Conservation (phyloP, 1,284 basidiomycete species). For the Rugosomyces carneus region DNA sequence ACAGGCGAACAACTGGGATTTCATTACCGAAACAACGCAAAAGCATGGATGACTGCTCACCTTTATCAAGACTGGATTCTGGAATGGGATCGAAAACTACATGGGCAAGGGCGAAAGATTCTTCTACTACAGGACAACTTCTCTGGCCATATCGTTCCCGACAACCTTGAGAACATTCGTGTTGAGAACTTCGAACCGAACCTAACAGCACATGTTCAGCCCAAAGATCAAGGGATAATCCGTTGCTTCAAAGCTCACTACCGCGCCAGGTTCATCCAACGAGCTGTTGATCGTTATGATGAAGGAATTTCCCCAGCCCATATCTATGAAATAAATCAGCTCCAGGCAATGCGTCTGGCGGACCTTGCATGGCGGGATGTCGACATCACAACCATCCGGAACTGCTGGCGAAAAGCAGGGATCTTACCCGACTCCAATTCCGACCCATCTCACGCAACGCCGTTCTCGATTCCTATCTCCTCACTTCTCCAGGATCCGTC, state of each 20-base stretch:
- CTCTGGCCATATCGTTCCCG: constrained; percentile 19
- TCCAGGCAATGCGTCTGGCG: constrained; percentile 1
- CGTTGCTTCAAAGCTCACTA: constrained; percentile 5
- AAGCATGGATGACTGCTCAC: constrained; percentile 15
- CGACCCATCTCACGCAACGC: background rate
- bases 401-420: constrained; percentile 1
- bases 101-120: constrained; percentile 12
- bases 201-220: constrained; percentile 5
- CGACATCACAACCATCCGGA: background rate
- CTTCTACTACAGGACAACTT: constrained; percentile 28
- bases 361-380: constrained; percentile 1
- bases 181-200: constrained; percentile 3
- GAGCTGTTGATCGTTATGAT: background rate
- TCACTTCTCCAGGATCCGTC: background rate
- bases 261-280: background rate
- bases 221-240: background rate
- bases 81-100: constrained; percentile 20
- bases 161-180: constrained; percentile 16
- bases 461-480: background rate
- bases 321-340: background rate
- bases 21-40: constrained; percentile 21
- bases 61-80: constrained; percentile 20
- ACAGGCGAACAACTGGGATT: constrained; percentile 20
- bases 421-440: background rate
- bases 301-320: background rate